Conservation (phyloP, 768 basidiomycete species). For the Tricholomella constricta region DNA sequence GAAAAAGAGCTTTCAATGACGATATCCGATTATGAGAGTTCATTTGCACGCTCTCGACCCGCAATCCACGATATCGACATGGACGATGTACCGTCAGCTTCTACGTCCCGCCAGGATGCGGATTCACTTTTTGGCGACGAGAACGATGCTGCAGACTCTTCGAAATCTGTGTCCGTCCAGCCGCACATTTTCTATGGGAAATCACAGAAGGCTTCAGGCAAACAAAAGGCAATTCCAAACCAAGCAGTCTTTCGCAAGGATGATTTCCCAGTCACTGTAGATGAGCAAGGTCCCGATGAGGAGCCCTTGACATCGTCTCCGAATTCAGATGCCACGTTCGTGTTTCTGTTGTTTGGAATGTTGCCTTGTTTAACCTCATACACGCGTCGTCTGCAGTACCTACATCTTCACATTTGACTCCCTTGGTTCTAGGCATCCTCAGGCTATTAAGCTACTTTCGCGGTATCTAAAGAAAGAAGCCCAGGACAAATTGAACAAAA, state of each 20-base stretch:
- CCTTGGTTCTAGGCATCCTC: slow-evolving; percentile 69
- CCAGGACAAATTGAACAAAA: slow-evolving; percentile 58
- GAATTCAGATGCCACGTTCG: slow-evolving; percentile 2
- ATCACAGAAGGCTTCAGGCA: slow-evolving; percentile 16
- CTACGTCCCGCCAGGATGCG: neutral
- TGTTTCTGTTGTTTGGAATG: neutral
- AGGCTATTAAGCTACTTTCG: slow-evolving; percentile 60
- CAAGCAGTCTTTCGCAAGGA: neutral
- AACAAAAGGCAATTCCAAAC: slow-evolving; percentile 19
- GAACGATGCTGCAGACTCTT: neutral
- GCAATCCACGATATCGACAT: slow-evolving; percentile 8
- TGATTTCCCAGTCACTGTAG: neutral
- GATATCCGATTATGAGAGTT: slow-evolving; percentile 8
- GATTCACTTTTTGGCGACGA: slow-evolving; percentile 1
- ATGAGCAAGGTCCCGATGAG: slow-evolving; percentile 3
- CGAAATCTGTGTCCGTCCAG: neutral
- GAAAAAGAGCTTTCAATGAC: slow-evolving; percentile 5
- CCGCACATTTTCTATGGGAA: slow-evolving; percentile 14
- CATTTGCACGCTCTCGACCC: neutral
- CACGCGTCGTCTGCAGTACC: slow-evolving; percentile 46
- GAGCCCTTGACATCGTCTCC: neutral
- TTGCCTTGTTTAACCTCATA: slow-evolving; percentile 6
- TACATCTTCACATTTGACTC: slow-evolving; percentile 92
- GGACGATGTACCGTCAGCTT: slow-evolving; percentile 8
- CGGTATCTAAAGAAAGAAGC: slow-evolving; percentile 80